phyloP scores from a whole-genome alignment of 208 protist genomes.

The Balamuthia mandrillaris region DNA sequence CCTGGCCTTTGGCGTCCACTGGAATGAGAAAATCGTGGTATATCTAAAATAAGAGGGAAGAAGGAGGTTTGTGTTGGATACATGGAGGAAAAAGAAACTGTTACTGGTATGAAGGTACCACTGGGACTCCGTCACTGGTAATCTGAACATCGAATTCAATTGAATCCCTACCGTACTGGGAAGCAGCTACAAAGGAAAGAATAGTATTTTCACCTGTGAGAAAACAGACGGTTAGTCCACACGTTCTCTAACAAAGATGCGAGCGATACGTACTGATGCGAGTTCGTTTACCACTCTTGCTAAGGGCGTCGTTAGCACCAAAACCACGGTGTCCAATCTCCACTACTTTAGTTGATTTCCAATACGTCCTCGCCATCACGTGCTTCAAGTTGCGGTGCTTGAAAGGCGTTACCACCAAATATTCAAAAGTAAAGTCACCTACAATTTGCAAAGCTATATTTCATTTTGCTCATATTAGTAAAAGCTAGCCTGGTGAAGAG shows the following conservation, averaged over 20 bases:
- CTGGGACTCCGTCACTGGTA: neutral
- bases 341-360: slow-evolving; percentile 10
- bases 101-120: neutral
- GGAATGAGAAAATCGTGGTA: slow-evolving; percentile 16
- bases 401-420: slow-evolving; percentile 15
- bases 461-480: too few relatives aligned
- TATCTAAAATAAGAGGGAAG: neutral
- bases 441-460: too few relatives aligned
- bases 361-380: neutral
- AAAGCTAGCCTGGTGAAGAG: too few relatives aligned
- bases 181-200: neutral
- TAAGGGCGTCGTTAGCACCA: neutral
- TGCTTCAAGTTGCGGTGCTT: neutral
- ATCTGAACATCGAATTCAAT: slow-evolving; percentile 34
- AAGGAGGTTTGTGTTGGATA: neutral
- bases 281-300: neutral
- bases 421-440: slow-evolving; percentile 5
- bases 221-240: neutral
- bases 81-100: neutral
- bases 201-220: slow-evolving; percentile 23
- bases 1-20: neutral
- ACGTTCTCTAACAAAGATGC: neutral
- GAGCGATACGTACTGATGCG: neutral
- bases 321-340: slow-evolving; percentile 12
- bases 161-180: neutral